These are phyloP conservation scores for Papilionanthe hybrid DNA, from an alignment of 116 monocot genomes.

Conservation along the genomic window DNA sequence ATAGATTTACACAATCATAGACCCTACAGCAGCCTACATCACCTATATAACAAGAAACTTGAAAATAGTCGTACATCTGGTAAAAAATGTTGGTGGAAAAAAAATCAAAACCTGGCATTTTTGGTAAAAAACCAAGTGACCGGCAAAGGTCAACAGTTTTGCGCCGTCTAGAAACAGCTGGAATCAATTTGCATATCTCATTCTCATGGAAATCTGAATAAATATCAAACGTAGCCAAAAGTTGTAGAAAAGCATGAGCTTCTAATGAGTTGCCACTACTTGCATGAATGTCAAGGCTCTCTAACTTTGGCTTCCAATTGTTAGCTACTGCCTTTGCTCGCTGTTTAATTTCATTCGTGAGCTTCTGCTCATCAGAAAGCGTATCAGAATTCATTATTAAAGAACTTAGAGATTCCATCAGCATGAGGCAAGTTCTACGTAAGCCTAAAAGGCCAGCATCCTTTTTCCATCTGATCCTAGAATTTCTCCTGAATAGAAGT, in stretches of 20 bases:
- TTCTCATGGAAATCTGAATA: slow-evolving; percentile 56
- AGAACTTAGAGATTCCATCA: slow-evolving; percentile 80
- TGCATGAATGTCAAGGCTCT: slow-evolving; percentile 50
- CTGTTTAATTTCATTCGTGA: slow-evolving; percentile 36
- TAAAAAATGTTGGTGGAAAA: not conserved
- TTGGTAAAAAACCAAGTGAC: slow-evolving; percentile 58
- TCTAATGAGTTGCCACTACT: slow-evolving; percentile 82
- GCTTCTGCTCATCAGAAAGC: slow-evolving; percentile 16
- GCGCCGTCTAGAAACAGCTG: slow-evolving; percentile 73
- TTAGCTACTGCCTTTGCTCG: slow-evolving; percentile 69
- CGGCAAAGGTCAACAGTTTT: slow-evolving; percentile 71
- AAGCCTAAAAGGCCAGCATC: slow-evolving; percentile 77
- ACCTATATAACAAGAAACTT: not conserved
- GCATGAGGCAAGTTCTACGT: slow-evolving; percentile 87
- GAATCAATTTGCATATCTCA: slow-evolving; percentile 82
- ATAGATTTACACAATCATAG: not conserved
- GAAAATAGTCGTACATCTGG: not conserved
- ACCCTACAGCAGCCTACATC: not conserved
- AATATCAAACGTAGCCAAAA: slow-evolving; percentile 77
- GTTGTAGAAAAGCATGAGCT: slow-evolving; percentile 87
- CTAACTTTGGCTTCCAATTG: slow-evolving; percentile 75
- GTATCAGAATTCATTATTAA: slow-evolving; percentile 21
- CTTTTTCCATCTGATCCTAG: slow-evolving; percentile 71
- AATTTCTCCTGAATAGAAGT: slow-evolving; percentile 70
- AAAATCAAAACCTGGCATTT: slow-evolving; percentile 70